Base-by-base conservation (phyloP, 805 yeast species). In the Metschnikowia rubicola region DNA sequence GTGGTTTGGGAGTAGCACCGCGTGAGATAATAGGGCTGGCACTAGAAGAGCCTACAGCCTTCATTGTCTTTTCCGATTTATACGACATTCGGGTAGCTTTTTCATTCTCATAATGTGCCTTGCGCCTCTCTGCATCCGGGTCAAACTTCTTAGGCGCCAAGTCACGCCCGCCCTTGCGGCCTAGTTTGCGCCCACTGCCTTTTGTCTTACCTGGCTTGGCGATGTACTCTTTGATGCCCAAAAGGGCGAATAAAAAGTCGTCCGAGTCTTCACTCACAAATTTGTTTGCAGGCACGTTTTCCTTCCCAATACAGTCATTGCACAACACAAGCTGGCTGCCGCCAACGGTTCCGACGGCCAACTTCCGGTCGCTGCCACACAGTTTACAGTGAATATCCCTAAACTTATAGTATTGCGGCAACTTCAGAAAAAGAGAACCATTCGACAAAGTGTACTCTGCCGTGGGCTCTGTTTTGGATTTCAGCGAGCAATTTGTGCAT, bases 341-440 rank as follows among this genome's bases (percentile, higher is more conserved):
- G n/a, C 36, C 36, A 13, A 17, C 15, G 30, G 48, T 57, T 13
- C 57, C 56, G 10, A 77, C 78, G 44, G 63, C 65, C 51, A 80
- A 61, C 42, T 70, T 58, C 3, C 63, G 48, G 35, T 78, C 82
- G 30, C 50, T 51, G 3, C 66, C 70, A 65, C 85, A 81, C 12
- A 58, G 43, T 1, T 55, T 39, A 60, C 86, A 81, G 40, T 65
- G 65, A 41, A 80, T 65, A 50, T 79, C 82, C 62, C 84, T 66
- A 37, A 78, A 78, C 39, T 64, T 73, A 13, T 64, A 64, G 57
- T 80, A 81, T 38, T 67, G 75, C 3, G 66, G 67, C 59, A 79
- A 65, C 55, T 69, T 77, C 47, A 62, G 64, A 53, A 81, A 68
- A n/a, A 81, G 61, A 0, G 84, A 73, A 3, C 86, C 86, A 54